These are phyloP conservation scores for Xylaria nigripes DNA, from an alignment of 495 filamentous ascomycete genomes.

Conservation along the genomic window DNA sequence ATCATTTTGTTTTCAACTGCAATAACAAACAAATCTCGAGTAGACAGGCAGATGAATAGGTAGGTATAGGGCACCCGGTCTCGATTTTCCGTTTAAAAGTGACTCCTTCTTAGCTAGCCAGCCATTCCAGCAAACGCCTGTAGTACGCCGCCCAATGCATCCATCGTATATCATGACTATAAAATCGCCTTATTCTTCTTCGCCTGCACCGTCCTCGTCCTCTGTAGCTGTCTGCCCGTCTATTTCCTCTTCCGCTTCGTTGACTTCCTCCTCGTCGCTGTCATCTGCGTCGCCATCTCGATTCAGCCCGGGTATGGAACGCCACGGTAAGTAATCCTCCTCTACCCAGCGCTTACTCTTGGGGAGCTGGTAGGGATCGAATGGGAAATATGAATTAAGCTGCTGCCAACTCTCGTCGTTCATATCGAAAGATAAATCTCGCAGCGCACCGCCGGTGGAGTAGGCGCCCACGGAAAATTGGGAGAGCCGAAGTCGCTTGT, in stretches of 20 bases:
- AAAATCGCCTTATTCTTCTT: conserved; percentile 17
- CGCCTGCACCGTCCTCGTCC: conserved; percentile 36
- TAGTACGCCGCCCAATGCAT: conserved; percentile 7
- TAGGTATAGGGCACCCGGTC: neutral
- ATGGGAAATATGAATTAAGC: conserved; percentile 91
- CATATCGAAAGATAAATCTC: conserved; percentile 56
- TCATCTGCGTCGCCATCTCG: conserved; percentile 40
- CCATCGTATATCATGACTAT: conserved; percentile 10
- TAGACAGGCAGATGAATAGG: neutral
- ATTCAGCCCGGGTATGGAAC: conserved; percentile 61
- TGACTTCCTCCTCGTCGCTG: conserved; percentile 37
- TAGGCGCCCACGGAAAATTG: conserved; percentile 45
- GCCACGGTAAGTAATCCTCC: conserved; percentile 79
- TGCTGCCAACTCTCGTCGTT: conserved; percentile 64
- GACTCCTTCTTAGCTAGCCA: conserved; percentile 4
- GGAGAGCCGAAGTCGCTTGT: conserved; percentile 70
- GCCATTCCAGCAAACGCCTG: conserved; percentile 2
- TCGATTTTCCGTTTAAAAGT: neutral
- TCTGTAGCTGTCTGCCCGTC: conserved; percentile 42
- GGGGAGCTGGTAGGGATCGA: conserved; percentile 89
- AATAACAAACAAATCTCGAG: neutral
- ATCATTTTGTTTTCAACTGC: neutral
- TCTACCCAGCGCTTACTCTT: conserved; percentile 78
- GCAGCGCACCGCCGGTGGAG: conserved; percentile 40
- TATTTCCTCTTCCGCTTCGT: conserved; percentile 47